Evolutionary conservation across 2,329 filamentous ascomycete genomes (phyloP), one percentile per base, ranked within the genome.

Genomic region (Fusarium citri): DNA sequence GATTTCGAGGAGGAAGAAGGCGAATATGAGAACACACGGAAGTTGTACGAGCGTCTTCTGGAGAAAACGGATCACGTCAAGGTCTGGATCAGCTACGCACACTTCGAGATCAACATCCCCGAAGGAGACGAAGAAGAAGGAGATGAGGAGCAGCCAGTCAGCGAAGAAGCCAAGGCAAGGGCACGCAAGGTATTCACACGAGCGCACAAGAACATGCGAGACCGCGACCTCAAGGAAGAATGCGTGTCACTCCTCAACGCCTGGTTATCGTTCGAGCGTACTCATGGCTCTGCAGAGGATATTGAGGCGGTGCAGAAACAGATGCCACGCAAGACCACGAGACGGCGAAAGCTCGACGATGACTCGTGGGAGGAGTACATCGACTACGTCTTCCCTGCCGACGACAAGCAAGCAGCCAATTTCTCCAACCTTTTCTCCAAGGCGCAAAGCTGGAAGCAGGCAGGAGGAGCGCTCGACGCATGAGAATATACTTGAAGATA

Each of bases 31-130:
- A 86, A 90, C 50, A 94, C 94, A 7, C 87, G 96, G 50, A 83
- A 84, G 6, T 84, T 99, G 46, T 99, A 98, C 82, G 95, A 98
- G 83, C 89, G 95, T 10, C 86, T 99, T 15, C 87, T 99, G 45
- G 86, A 93, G 76, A 98, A 97, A 89, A 97, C 96, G n/a, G 91
- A 96, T 76, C 96, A 99, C 78, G 94, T 98, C 85, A 99, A 98
- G 85, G 96, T 99, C 64, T 99, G 96, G 96, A 97, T 96, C 80
- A 95, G 93, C 79, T 99, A 95, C 82, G 96, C 96, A n/a, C 93
- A 97, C 79, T 98, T 99, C 77, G 96, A 99, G 81, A 93, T 98
- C 83, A 95, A 96, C 78, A 90, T 97, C 0, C 94, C 94, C 46
- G 94, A 97, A 60, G 87, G 89, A 55, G 88, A 89, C 42, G 90